These are phyloP conservation scores for Nidula niveotomentosa DNA, from an alignment of 1,284 basidiomycete genomes.

Conservation along the genomic window DNA sequence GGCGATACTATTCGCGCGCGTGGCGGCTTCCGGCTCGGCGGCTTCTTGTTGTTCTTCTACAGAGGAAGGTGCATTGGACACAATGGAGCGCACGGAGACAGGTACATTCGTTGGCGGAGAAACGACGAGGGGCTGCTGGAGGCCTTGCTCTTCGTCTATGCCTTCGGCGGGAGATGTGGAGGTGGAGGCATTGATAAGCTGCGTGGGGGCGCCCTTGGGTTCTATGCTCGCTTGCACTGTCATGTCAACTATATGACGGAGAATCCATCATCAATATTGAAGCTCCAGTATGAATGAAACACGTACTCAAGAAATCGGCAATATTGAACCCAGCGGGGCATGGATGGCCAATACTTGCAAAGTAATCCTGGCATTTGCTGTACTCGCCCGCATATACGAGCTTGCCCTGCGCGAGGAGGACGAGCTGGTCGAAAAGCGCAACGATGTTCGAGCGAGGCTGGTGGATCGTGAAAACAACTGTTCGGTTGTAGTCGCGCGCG, in stretches of 20 bases:
- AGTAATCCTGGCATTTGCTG: conserved; percentile 76
- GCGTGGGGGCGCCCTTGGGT: conserved; percentile 17
- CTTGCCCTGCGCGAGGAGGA: conserved; percentile 84
- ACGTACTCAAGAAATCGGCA: conserved; percentile 90
- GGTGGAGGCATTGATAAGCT: conserved; percentile 23
- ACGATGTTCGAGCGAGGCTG: conserved; percentile 99
- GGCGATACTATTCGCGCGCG: conserved; percentile 35
- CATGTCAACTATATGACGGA: conserved; percentile 59
- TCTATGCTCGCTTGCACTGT: conserved; percentile 76
- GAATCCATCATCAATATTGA: too few relatives aligned
- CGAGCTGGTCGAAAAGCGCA: conserved; percentile 88
- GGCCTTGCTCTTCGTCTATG: conserved; percentile 64
- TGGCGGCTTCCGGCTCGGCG: conserved; percentile 37
- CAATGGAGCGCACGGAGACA: conserved; percentile 34
- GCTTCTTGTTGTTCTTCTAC: conserved; percentile 51
- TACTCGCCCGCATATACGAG: conserved; percentile 84
- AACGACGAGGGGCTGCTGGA: conserved; percentile 18
- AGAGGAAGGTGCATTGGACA: conserved; percentile 17
- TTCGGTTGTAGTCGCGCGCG: conserved; percentile 90
- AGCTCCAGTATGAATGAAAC: not conserved
- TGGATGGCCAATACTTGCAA: conserved; percentile 74
- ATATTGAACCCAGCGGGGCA: conserved; percentile 98
- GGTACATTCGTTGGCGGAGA: conserved; percentile 25
- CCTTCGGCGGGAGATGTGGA: conserved; percentile 39
- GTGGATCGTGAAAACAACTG: conserved; percentile 96